Base-by-base conservation (phyloP, 1,284 basidiomycete species). In the Moniliella sp. region DNA sequence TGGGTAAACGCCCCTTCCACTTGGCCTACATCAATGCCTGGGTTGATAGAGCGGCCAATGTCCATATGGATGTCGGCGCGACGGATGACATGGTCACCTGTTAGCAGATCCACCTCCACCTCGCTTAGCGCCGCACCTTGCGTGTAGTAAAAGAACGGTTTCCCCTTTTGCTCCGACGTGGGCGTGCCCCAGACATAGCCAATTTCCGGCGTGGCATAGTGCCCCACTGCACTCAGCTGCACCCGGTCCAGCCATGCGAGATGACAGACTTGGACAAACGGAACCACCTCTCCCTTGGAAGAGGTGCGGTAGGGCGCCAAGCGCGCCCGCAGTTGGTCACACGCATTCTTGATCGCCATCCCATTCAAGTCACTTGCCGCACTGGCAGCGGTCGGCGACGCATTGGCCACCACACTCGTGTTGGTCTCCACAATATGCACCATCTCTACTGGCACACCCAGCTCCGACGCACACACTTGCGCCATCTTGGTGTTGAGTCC, bases 11-110 rank as follows among this genome's bases (percentile, higher is more conserved):
- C 57, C 3, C 57, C 57, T 33, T 57, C 53, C 28, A 63, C 55
- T 39, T 62, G 61, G 7, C 61, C 61, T n/a, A 57, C 53, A 34
- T 63, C 61, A 32, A 63, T 59, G 4, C 44, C 42, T 4, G 61
- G 61, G 31, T 62, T 62, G 44, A 63, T 45, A 18, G 45, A 51
- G 2, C 56, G 45, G 3, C 61, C 61, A 4, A 62, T 53, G 31
- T 61, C 60, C 56, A 61, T 58, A 25, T 50, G 44, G 18, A 57
- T 40, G 34, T 57, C 54, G 2, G 46, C 40, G 7, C 51, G 39
- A 3, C 50, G 35, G 18, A 57, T 47, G 4, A 48, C 42, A 33
- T 47, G 44, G 30, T 61, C 59, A 11, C 61, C 61, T 2, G 61
- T 62, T 12, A 62, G 34, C 8, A 44, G 36, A 31, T 63, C 61